Conservation (phyloP, 139 green algal genomes). For the Gonium pectorale region DNA sequence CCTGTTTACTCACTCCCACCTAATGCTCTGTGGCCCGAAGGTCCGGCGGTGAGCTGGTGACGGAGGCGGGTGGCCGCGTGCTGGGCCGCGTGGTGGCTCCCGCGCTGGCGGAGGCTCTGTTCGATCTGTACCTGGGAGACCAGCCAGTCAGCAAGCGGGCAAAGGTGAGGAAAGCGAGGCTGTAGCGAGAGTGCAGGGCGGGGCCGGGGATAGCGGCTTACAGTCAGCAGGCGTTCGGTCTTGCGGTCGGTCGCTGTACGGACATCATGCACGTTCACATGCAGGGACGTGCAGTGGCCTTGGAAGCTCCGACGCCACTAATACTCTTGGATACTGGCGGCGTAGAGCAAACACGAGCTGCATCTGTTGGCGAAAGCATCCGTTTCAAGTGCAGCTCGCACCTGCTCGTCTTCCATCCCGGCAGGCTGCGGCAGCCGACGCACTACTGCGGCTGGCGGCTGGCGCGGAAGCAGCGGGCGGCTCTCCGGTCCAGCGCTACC, state of each 20-base stretch:
- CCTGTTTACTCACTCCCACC: too few relatives aligned
- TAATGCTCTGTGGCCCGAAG: too few relatives aligned
- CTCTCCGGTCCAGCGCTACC: not conserved
- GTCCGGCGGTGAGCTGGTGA: slow-evolving; percentile 24
- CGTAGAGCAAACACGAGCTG: too few relatives aligned
- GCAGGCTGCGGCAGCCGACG: slow-evolving; percentile 13
- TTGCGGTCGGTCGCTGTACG: too few relatives aligned
- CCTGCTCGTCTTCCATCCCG: too few relatives aligned
- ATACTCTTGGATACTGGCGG: too few relatives aligned
- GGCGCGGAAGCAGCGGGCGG: not conserved
- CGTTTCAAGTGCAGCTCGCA: too few relatives aligned
- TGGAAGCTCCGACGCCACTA: too few relatives aligned
- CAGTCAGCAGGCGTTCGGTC: not conserved
- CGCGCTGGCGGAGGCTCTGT: slow-evolving; percentile 67
- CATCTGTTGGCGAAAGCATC: too few relatives aligned
- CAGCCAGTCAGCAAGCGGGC: slow-evolving; percentile 68
- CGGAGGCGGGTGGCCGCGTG: not conserved
- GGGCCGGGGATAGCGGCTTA: not conserved
- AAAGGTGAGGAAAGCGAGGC: slow-evolving; percentile 26
- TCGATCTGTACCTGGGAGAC: slow-evolving; percentile 81
- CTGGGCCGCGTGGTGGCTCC: slow-evolving; percentile 37
- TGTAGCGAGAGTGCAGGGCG: not conserved
- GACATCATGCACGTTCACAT: too few relatives aligned
- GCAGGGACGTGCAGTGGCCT: too few relatives aligned
- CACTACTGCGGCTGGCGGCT: slow-evolving; percentile 16